Evolutionary conservation across 2,329 filamentous ascomycete species (phyloP).

Genomic region (Davidsoniella neocaledoniae): DNA sequence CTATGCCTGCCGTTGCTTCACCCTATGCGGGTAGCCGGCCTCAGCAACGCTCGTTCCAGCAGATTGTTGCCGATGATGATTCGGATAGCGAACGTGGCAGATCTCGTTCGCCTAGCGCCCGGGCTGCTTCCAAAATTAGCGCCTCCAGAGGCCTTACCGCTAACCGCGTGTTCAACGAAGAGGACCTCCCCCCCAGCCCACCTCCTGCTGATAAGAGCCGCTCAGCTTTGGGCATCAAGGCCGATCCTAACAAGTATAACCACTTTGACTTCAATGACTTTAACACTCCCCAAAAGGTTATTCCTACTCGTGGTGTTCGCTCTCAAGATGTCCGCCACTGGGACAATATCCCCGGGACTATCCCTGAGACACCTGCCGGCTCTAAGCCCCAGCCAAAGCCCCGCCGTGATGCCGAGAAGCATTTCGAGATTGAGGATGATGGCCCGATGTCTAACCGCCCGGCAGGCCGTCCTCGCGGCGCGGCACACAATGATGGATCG

Average conservation of each 20-base stretch:
- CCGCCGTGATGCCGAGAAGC: conserved; percentile 62
- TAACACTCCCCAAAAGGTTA: conserved; percentile 58
- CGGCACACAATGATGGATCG: conserved; percentile 42
- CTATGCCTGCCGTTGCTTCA: conserved; percentile 34
- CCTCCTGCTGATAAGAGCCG: conserved; percentile 20
- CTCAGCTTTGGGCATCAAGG: conserved; percentile 1
- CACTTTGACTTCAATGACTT: conserved; percentile 57
- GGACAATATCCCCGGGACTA: conserved; percentile 42
- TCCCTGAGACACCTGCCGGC: conserved; percentile 39
- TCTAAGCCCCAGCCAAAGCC: conserved; percentile 41
- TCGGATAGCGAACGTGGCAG: conserved; percentile 29
- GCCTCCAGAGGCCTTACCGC: conserved; percentile 37
- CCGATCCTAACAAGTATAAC: conserved; percentile 11
- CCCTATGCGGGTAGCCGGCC: conserved; percentile 44
- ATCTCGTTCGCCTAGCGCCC: conserved; percentile 28
- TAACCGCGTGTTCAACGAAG: conserved; percentile 39
- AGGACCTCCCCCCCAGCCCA: conserved; percentile 49
- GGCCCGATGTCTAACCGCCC: conserved; percentile 24
- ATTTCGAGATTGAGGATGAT: conserved; percentile 74
- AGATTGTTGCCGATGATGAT: conserved; percentile 46
- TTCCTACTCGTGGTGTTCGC: conserved; percentile 40
- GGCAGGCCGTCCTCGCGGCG: conserved; percentile 44
- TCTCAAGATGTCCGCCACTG: conserved; percentile 62
- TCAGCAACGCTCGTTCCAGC: conserved; percentile 50
- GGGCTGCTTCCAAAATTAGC: conserved; percentile 32